These are phyloP conservation scores for Trichoderma atroviride DNA, from an alignment of 2,329 filamentous ascomycete species.

Conservation along the genomic window DNA sequence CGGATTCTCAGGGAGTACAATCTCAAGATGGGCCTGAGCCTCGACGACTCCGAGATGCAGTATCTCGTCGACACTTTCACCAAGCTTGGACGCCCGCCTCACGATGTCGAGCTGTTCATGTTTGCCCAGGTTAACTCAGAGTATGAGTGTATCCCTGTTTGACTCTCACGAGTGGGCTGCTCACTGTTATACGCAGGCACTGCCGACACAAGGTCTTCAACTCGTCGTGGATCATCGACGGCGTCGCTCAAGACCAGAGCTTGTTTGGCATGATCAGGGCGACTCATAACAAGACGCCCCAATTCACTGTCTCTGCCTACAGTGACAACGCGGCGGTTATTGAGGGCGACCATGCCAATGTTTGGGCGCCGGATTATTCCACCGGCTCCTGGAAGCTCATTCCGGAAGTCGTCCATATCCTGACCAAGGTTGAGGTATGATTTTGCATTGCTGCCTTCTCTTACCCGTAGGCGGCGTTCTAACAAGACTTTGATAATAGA, in stretches of 20 bases:
- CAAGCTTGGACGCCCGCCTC: conserved; percentile 61
- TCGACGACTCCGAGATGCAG: conserved; percentile 87
- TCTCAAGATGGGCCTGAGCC: conserved; percentile 76
- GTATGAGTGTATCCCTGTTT: conserved; percentile 32
- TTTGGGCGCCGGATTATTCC: conserved; percentile 85
- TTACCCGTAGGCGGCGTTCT: background rate
- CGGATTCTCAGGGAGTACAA: conserved; percentile 82
- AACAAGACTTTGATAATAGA: conserved; percentile 43
- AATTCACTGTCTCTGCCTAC: conserved; percentile 91
- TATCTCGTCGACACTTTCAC: conserved; percentile 74
- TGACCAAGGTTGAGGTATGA: conserved; percentile 79
- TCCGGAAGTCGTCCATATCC: conserved; percentile 82
- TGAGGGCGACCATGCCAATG: conserved; percentile 45
- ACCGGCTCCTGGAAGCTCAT: conserved; percentile 87
- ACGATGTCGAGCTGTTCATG: conserved; percentile 98
- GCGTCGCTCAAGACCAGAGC: conserved; percentile 73
- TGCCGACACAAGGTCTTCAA: conserved; percentile 90
- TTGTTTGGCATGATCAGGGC: conserved; percentile 97
- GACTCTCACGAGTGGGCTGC: conserved; percentile 16
- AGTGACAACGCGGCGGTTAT: conserved; percentile 95
- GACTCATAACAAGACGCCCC: conserved; percentile 80
- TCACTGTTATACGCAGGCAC: conserved; percentile 51
- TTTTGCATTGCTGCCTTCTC: background rate
- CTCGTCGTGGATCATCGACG: conserved; percentile 93
- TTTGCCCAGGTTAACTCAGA: conserved; percentile 99